Percentiles rank a stretch among this genome's conserved stretches.
phyloP scores from a whole-genome alignment of 129 eudicot genomes.

The Oenanthe sinensis region DNA sequence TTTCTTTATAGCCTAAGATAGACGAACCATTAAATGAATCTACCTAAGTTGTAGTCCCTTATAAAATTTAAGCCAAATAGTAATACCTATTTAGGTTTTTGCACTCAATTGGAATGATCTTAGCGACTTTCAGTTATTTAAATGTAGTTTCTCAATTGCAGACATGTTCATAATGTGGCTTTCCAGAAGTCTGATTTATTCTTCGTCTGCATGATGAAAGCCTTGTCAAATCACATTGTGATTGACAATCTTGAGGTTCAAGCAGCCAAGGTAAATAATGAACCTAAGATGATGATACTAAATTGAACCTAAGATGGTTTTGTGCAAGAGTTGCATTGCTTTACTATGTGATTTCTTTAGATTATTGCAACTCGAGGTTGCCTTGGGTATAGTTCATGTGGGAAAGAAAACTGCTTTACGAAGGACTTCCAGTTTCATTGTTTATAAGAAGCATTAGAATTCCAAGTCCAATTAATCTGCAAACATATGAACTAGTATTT shows the following conservation, averaged over 20 bases:
- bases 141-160: constrained; percentile 10
- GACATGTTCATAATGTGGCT: constrained; percentile 80
- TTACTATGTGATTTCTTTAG: neutral
- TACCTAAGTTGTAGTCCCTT: neutral
- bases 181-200: constrained; percentile 86
- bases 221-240: constrained; percentile 50
- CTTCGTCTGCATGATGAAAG: constrained; percentile 71
- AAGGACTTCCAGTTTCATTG: neutral
- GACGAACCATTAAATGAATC: neutral
- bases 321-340: neutral
- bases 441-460: neutral
- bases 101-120: neutral
- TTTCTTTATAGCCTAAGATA: neutral
- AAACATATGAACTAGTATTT: neutral
- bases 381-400: neutral
- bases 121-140: neutral
- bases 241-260: constrained; percentile 76
- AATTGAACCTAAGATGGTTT: neutral
- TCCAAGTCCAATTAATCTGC: neutral
- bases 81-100: neutral
- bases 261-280: constrained; percentile 70
- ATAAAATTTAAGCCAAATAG: neutral
- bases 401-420: neutral
- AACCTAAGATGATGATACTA: neutral
- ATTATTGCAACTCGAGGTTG: neutral